Evolutionary conservation across 768 basidiomycete genomes (phyloP).

Genomic region (Tulasnella calospora): DNA sequence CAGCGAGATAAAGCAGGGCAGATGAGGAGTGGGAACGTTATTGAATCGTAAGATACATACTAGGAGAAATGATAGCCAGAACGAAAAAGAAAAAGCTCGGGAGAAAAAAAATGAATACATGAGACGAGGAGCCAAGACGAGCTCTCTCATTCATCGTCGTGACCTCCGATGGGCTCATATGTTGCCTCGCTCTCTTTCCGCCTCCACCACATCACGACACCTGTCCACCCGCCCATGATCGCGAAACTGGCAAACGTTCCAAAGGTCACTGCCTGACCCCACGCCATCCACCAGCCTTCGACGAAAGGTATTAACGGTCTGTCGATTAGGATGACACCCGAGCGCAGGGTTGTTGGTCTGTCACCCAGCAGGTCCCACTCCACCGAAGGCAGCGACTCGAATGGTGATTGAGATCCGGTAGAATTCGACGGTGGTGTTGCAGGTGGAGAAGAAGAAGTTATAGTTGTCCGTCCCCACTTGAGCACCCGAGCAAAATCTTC

Average conservation of each 20-base stretch:
- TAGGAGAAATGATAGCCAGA: neutral
- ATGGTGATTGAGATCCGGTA: conserved; percentile 58
- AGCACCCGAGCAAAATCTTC: conserved; percentile 42
- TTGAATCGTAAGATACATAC: neutral
- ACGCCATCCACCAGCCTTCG: conserved; percentile 79
- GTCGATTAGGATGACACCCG: conserved; percentile 88
- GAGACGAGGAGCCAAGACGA: neutral
- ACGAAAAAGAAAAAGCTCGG: neutral
- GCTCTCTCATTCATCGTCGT: neutral
- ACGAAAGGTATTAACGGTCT: conserved; percentile 76
- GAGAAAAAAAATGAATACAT: neutral
- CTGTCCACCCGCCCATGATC: conserved; percentile 68
- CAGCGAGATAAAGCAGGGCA: neutral
- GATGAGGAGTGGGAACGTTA: neutral
- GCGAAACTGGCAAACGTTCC: conserved; percentile 53
- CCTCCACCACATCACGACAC: conserved; percentile 65
- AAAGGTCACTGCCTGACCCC: conserved; percentile 63
- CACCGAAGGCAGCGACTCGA: conserved; percentile 52
- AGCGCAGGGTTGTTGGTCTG: conserved; percentile 58
- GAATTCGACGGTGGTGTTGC: conserved; percentile 51
- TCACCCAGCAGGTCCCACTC: conserved; percentile 44
- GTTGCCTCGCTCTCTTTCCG: conserved; percentile 76
- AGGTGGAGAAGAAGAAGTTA: conserved; percentile 50
- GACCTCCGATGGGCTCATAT: conserved; percentile 73
- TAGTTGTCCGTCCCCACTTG: conserved; percentile 45